A percentile compares a stretch with the other conserved stretches of the same genome.
These are phyloP conservation scores for Suillus tomentosus DNA, from an alignment of 768 basidiomycete genomes.

Conservation along the genomic window DNA sequence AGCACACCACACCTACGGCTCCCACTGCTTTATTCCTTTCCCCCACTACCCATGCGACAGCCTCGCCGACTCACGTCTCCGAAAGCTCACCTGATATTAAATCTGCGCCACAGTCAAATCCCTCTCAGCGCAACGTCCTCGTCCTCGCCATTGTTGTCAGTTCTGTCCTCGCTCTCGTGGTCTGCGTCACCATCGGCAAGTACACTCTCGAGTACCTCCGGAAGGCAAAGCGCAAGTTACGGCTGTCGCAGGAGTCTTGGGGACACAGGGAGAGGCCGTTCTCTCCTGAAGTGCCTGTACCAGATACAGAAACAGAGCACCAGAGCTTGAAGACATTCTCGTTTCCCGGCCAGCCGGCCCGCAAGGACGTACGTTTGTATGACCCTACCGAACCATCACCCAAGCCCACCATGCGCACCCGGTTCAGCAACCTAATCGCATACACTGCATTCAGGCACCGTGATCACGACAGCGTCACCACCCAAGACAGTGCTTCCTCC, in stretches of 20 bases:
- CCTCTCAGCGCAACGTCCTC: conserved; percentile 10
- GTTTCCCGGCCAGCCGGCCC: background rate
- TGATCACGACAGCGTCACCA: conserved; percentile 12
- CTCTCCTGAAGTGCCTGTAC: background rate
- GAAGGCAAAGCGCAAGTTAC: conserved; percentile 7
- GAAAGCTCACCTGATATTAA: conserved; percentile 16
- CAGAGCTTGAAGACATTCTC: conserved; percentile 10
- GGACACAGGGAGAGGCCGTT: conserved; percentile 9
- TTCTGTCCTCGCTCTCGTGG: conserved; percentile 16
- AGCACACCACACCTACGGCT: background rate
- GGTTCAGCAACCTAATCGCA: conserved; percentile 9
- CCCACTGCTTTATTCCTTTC: background rate
- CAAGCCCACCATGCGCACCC: conserved; percentile 5
- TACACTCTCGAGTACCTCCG: background rate
- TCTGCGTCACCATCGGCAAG: conserved; percentile 8
- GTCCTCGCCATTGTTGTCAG: conserved; percentile 20
- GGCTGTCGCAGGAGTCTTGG: conserved; percentile 12
- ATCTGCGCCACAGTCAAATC: conserved; percentile 12
- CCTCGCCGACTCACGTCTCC: conserved; percentile 7
- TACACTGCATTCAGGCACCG: conserved; percentile 7
- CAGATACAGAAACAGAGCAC: background rate
- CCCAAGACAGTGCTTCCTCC: conserved; percentile 7
- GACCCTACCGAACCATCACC: background rate
- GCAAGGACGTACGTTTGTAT: background rate
- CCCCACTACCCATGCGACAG: background rate